Conservation (phyloP, 2,329 filamentous ascomycete species). For the Fusarium sp. region DNA sequence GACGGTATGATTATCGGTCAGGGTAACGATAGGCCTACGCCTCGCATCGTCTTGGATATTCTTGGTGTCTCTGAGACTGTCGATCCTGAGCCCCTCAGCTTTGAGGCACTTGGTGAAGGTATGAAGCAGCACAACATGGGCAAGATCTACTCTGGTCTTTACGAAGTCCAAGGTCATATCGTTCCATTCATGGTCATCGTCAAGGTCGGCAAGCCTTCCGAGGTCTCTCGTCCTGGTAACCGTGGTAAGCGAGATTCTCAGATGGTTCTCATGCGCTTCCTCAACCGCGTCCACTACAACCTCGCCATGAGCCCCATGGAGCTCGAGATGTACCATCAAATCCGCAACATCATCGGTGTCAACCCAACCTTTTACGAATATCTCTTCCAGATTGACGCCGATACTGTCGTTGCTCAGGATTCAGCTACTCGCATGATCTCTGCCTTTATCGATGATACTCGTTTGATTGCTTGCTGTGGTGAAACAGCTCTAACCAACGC, state of each 20-base stretch:
- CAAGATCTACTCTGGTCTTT: constrained; percentile 97
- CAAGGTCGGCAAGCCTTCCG: constrained; percentile 97
- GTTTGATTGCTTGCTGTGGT: constrained; percentile 93
- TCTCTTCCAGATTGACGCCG: constrained; percentile 95
- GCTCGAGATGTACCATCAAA: constrained; percentile 98
- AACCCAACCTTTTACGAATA: constrained; percentile 99
- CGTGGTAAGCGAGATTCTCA: constrained; percentile 99
- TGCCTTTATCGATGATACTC: constrained; percentile 90
- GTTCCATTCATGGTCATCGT: constrained; percentile 97
- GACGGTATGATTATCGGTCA: constrained; percentile 99
- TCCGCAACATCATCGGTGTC: constrained; percentile 97
- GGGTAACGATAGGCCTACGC: constrained; percentile 95
- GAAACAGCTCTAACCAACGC: constrained; percentile 95
- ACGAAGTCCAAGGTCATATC: constrained; percentile 97
- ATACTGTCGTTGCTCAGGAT: constrained; percentile 92
- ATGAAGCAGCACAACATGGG: constrained; percentile 99
- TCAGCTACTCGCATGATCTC: constrained; percentile 93
- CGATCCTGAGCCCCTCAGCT: constrained; percentile 95
- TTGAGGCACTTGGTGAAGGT: constrained; percentile 95
- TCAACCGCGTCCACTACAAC: constrained; percentile 99
- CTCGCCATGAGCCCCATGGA: constrained; percentile 95
- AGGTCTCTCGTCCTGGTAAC: constrained; percentile 94
- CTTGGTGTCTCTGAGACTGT: constrained; percentile 93
- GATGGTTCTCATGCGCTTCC: constrained; percentile 98
- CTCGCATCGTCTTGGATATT: constrained; percentile 96